These are phyloP conservation scores for Fusarium proliferatum DNA, from an alignment of 2,329 filamentous ascomycete species.

Conservation along the genomic window DNA sequence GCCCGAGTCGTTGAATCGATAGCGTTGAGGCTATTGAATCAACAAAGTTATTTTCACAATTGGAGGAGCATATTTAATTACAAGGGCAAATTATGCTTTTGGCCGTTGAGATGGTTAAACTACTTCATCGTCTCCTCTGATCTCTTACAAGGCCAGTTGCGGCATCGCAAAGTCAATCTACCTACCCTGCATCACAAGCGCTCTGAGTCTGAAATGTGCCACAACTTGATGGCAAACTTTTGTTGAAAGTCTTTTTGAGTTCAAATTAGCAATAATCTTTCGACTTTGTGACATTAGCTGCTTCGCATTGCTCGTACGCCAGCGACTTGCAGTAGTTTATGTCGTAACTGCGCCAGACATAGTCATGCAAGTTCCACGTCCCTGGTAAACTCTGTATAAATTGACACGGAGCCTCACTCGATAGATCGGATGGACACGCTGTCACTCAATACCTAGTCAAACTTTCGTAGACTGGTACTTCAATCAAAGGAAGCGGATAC, in stretches of 20 bases:
- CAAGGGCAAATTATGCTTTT: not conserved
- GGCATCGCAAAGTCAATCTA: too few species aligned
- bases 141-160: not conserved
- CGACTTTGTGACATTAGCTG: not conserved
- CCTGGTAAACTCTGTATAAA: not conserved
- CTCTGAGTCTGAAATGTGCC: too few species aligned
- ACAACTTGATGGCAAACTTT: not conserved
- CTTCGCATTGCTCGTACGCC: not conserved
- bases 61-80: not conserved
- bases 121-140: not conserved
- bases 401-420: not conserved
- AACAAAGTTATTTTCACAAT: not conserved
- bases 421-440: not conserved
- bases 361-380: not conserved
- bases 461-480: not conserved
- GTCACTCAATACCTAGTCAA: not conserved
- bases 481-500: not conserved
- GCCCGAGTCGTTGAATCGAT: not conserved
- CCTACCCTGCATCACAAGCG: conserved; percentile 1
- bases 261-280: not conserved
- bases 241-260: not conserved
- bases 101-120: not conserved
- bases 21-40: conserved; percentile 1
- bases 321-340: not conserved
- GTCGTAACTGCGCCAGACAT: not conserved